These are phyloP conservation scores for Tetrapyrgos nigripes DNA, from an alignment of 1,284 basidiomycete species.

Conservation along the genomic window DNA sequence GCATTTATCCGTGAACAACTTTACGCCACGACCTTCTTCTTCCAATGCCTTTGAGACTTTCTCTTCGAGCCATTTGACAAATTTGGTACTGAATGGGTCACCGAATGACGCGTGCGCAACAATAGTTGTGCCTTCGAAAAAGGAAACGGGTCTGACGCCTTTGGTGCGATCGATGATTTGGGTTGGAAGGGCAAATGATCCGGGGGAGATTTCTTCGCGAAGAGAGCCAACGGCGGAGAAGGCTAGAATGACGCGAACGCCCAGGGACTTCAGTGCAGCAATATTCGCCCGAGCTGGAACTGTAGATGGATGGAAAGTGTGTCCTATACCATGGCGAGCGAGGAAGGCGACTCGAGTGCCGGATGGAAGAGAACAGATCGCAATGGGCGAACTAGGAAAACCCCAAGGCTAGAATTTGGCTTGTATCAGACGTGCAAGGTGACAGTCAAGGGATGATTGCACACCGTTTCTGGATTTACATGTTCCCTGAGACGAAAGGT, in stretches of 20 bases:
- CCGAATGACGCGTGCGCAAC: constrained; percentile 96
- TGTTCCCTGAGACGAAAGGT: constrained; percentile 55
- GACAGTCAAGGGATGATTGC: constrained; percentile 21
- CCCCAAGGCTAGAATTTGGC: constrained; percentile 91
- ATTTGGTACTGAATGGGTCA: constrained; percentile 80
- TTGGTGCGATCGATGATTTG: constrained; percentile 99
- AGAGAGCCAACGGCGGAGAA: constrained; percentile 98
- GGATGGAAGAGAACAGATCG: constrained; percentile 82
- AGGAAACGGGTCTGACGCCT: constrained; percentile 84
- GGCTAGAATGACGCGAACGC: constrained; percentile 88
- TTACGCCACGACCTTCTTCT: constrained; percentile 58
- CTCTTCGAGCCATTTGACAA: constrained; percentile 75
- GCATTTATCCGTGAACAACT: constrained; percentile 82
- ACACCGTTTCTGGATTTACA: constrained; percentile 74
- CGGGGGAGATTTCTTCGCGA: constrained; percentile 92
- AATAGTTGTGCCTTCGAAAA: constrained; percentile 84
- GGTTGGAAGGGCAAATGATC: constrained; percentile 88
- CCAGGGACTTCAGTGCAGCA: constrained; percentile 92
- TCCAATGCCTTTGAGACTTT: constrained; percentile 71
- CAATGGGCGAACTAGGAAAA: constrained; percentile 89
- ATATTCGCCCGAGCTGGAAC: constrained; percentile 94
- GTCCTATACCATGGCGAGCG: constrained; percentile 86
- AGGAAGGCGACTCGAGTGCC: constrained; percentile 89
- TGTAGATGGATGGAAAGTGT: constrained; percentile 76
- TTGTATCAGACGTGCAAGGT: constrained; percentile 7